These are phyloP conservation scores for Yamadazyma conglobata DNA, from an alignment of 1,139 yeast species.

Conservation along the genomic window DNA sequence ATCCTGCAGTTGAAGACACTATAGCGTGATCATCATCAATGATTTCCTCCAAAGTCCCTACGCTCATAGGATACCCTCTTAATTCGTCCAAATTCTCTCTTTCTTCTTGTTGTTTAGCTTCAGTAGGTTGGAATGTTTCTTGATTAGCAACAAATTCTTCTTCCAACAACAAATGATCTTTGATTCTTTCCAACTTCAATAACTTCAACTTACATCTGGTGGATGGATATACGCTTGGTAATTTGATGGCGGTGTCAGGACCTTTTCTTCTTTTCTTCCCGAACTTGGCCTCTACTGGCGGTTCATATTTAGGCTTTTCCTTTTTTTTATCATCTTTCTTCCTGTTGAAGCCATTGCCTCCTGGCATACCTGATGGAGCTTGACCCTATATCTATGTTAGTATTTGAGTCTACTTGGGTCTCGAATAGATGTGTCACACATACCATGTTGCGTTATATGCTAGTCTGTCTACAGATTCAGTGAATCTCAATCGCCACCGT, in stretches of 20 bases:
- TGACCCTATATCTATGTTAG: slow-evolving; percentile 53
- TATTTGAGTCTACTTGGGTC: no score
- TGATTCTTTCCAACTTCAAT: slow-evolving; percentile 90
- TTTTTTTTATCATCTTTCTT: slow-evolving; percentile 77
- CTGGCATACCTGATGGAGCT: slow-evolving; percentile 74
- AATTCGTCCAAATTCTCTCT: slow-evolving; percentile 91
- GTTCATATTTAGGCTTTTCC: slow-evolving; percentile 93
- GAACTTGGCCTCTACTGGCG: slow-evolving; percentile 92
- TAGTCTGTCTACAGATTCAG: no score
- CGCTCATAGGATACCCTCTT: slow-evolving; percentile 95
- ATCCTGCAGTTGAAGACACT: slow-evolving; percentile 93
- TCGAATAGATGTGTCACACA: no score
- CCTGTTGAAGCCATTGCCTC: slow-evolving; percentile 52
- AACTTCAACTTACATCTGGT: slow-evolving; percentile 91
- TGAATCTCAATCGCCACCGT: no score
- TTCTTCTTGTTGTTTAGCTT: slow-evolving; percentile 95
- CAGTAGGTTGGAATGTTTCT: slow-evolving; percentile 93
- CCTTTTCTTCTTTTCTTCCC: slow-evolving; percentile 92
- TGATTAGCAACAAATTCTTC: slow-evolving; percentile 96
- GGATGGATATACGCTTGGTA: slow-evolving; percentile 87
- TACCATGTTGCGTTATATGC: no score
- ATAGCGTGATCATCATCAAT: slow-evolving; percentile 99
- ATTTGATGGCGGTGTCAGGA: slow-evolving; percentile 81
- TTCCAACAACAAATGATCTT: slow-evolving; percentile 90
- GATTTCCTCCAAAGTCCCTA: slow-evolving; percentile 94